These are phyloP conservation scores for Vanrija sp. DNA, from an alignment of 1,284 basidiomycete genomes.

Conservation along the genomic window DNA sequence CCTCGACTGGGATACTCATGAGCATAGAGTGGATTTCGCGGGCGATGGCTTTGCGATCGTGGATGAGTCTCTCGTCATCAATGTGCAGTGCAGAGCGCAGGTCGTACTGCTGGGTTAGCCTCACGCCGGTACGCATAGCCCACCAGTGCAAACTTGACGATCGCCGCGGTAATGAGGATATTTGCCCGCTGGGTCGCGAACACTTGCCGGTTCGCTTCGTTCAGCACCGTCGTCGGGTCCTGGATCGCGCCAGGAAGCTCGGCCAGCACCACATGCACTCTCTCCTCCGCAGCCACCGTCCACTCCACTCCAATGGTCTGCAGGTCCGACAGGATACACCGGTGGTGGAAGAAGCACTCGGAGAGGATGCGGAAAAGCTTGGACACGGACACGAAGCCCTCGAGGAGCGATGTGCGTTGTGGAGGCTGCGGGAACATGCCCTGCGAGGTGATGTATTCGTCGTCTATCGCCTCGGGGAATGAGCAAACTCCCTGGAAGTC, in stretches of 20 bases:
- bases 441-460: slow-evolving; percentile 48
- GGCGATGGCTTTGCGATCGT: slow-evolving; percentile 42
- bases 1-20: slow-evolving; percentile 46
- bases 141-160: slow-evolving; percentile 48
- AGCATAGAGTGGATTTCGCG: slow-evolving; percentile 45
- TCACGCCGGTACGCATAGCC: slow-evolving; percentile 7
- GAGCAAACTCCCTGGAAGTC: slow-evolving; percentile 47
- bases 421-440: slow-evolving; percentile 47
- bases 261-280: slow-evolving; percentile 33
- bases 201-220: slow-evolving; percentile 27
- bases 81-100: slow-evolving; percentile 35
- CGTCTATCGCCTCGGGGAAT: slow-evolving; percentile 43
- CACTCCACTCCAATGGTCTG: slow-evolving; percentile 19
- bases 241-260: slow-evolving; percentile 36
- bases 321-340: slow-evolving; percentile 30
- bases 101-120: slow-evolving; percentile 25
- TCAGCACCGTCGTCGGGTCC: slow-evolving; percentile 22
- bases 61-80: slow-evolving; percentile 34
- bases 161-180: slow-evolving; percentile 45
- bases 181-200: slow-evolving; percentile 47
- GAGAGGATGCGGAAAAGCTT: slow-evolving; percentile 43
- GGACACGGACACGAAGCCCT: slow-evolving; percentile 44
- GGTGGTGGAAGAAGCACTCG: slow-evolving; percentile 47
- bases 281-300: slow-evolving; percentile 35
- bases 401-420: slow-evolving; percentile 36